Evolutionary conservation across 345 rosid species (phyloP).

Genomic region (Carallia pectinifolia): DNA sequence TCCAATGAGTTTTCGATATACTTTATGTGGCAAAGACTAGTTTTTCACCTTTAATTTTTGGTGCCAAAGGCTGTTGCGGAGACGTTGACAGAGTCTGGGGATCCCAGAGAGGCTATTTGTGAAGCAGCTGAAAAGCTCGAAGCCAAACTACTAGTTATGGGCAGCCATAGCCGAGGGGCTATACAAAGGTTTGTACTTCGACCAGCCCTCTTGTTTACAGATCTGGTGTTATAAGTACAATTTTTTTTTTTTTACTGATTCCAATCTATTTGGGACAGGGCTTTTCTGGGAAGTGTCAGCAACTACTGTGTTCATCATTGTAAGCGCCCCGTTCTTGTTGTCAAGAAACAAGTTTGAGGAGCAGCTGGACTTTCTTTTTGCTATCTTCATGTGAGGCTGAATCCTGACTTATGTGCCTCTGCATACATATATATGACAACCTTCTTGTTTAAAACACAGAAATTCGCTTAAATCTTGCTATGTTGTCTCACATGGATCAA

Average conservation of each 20-base stretch:
- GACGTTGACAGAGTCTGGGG: constrained; percentile 45
- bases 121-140: constrained; percentile 45
- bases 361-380: neutral
- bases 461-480: no score
- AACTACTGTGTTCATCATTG: constrained; percentile 22
- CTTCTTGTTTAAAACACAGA: no score
- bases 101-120: constrained; percentile 47
- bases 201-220: no score
- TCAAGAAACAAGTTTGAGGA: constrained; percentile 13
- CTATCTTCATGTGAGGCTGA: neutral
- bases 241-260: neutral
- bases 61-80: constrained; percentile 46
- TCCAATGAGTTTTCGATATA: no score
- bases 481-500: no score
- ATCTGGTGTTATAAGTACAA: no score
- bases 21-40: no score
- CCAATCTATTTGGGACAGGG: constrained; percentile 15
- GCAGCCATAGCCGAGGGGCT: constrained; percentile 54
- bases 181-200: constrained; percentile 43
- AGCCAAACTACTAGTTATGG: constrained; percentile 44
- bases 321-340: constrained; percentile 30
- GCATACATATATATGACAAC: no score
- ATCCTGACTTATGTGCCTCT: neutral
- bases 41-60: neutral
- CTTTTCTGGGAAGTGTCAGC: constrained; percentile 34